phyloP scores from a whole-genome alignment of 352 stramenopile species.

The Pythium myriotylum region DNA sequence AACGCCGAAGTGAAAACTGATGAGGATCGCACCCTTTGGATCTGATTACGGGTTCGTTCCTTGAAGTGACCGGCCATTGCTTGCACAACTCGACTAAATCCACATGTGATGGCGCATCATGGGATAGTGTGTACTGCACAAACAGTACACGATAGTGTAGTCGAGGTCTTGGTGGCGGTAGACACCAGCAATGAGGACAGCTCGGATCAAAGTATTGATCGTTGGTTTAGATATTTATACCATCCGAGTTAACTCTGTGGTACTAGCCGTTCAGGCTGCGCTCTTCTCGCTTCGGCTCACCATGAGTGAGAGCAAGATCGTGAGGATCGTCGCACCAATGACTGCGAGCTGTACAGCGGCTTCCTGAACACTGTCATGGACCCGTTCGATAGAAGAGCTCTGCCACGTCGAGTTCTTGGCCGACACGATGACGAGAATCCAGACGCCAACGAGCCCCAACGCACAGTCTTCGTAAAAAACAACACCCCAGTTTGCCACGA shows the following conservation, averaged over 20 bases:
- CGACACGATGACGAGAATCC: slow-evolving; percentile 11
- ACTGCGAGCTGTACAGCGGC: slow-evolving; percentile 20
- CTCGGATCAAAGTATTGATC: too few species aligned
- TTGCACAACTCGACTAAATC: neutral
- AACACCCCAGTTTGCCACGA: slow-evolving; percentile 18
- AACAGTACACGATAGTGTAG: too few species aligned
- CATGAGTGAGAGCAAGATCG: slow-evolving; percentile 17
- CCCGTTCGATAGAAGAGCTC: slow-evolving; percentile 14
- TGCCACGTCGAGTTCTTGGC: slow-evolving; percentile 16
- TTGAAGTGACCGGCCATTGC: neutral
- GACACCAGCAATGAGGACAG: too few species aligned
- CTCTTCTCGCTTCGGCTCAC: slow-evolving; percentile 12
- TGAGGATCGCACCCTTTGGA: slow-evolving; percentile 19
- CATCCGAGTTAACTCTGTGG: too few species aligned
- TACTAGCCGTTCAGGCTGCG: neutral
- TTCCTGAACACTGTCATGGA: slow-evolving; percentile 23
- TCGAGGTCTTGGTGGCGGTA: too few species aligned
- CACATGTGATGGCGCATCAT: neutral
- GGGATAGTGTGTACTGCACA: neutral
- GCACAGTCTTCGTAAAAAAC: slow-evolving; percentile 16
- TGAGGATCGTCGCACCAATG: slow-evolving; percentile 15
- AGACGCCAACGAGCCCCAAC: slow-evolving; percentile 14
- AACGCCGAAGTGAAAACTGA: neutral
- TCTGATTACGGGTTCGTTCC: slow-evolving; percentile 16
- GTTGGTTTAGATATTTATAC: too few species aligned